A percentile compares a stretch with the other conserved stretches of the same genome.
Evolutionary conservation across 2,329 filamentous ascomycete species (phyloP).

Genomic region (Monosporascus sp.): DNA sequence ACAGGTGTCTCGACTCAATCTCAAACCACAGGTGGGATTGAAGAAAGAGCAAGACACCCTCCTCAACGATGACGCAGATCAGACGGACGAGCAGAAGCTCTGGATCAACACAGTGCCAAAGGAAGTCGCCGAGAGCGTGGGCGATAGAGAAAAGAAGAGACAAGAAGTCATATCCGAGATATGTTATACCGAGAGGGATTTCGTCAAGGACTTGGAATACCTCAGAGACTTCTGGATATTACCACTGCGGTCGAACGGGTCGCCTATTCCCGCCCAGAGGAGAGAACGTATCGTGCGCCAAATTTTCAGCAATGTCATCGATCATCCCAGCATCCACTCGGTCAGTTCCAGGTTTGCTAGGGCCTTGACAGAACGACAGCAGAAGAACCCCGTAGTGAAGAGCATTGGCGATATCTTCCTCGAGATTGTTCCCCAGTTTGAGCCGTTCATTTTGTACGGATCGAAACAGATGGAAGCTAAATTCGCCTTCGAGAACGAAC

Average conservation of each 20-base stretch:
- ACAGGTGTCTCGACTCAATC: conserved; percentile 88
- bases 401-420: conserved; percentile 93
- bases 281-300: conserved; percentile 88
- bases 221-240: conserved; percentile 98
- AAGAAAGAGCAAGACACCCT: conserved; percentile 55
- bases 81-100: conserved; percentile 92
- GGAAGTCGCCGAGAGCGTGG: conserved; percentile 84
- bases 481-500: conserved; percentile 96
- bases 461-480: conserved; percentile 95
- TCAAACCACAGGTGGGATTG: conserved; percentile 86
- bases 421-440: conserved; percentile 85
- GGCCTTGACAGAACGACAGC: conserved; percentile 82
- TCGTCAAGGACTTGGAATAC: conserved; percentile 98
- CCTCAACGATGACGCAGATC: conserved; percentile 68
- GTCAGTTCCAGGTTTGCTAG: conserved; percentile 88
- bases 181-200: conserved; percentile 97
- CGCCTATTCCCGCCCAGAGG: conserved; percentile 81
- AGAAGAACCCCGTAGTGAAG: conserved; percentile 81
- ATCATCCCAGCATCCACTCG: conserved; percentile 71
- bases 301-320: conserved; percentile 93
- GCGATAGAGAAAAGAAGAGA: conserved; percentile 90
- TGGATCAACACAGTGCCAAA: conserved; percentile 99
- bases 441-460: conserved; percentile 94
- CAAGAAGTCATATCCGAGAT: conserved; percentile 98
- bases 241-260: conserved; percentile 73